These are phyloP conservation scores for Cymbopogon citratus DNA, from an alignment of 176 grass and related monocot genomes.

Conservation along the genomic window DNA sequence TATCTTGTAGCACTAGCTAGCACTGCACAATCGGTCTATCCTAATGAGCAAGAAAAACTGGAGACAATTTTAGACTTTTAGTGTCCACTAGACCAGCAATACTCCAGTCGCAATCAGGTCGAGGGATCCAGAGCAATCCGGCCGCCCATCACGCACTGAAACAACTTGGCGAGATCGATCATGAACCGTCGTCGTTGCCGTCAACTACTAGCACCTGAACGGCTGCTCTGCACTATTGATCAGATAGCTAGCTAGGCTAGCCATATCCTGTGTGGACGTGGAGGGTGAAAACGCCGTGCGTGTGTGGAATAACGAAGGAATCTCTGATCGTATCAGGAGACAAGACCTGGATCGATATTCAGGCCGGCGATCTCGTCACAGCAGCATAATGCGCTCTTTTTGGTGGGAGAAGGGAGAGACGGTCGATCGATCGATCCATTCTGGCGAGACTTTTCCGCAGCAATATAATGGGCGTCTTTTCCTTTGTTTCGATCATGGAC, in stretches of 20 bases:
- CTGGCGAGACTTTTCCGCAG: not conserved
- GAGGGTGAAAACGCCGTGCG: too few relatives aligned
- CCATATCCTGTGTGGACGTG: not conserved
- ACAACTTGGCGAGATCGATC: not conserved
- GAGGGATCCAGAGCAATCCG: not conserved
- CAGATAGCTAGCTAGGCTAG: not conserved
- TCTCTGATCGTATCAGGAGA: slow-evolving; percentile 42
- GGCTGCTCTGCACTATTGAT: not conserved
- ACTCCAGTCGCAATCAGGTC: slow-evolving; percentile 2
- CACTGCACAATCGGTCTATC: not conserved
- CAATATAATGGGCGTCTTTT: not conserved
- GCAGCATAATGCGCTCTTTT: not conserved
- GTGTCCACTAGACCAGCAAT: not conserved
- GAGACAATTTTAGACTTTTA: not conserved
- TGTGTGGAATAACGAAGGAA: not conserved
- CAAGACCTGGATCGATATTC: slow-evolving; percentile 7
- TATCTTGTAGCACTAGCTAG: not conserved
- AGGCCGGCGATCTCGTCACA: not conserved
- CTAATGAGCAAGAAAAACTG: not conserved
- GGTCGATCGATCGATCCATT: not conserved
- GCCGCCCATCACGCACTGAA: not conserved
- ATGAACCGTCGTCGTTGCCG: not conserved
- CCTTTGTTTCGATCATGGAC: not conserved
- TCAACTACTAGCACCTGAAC: not conserved
- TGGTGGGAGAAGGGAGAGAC: not conserved